Evolutionary conservation across 2,329 filamentous ascomycete species (phyloP).

Genomic region (Pseudocercospora ulei): DNA sequence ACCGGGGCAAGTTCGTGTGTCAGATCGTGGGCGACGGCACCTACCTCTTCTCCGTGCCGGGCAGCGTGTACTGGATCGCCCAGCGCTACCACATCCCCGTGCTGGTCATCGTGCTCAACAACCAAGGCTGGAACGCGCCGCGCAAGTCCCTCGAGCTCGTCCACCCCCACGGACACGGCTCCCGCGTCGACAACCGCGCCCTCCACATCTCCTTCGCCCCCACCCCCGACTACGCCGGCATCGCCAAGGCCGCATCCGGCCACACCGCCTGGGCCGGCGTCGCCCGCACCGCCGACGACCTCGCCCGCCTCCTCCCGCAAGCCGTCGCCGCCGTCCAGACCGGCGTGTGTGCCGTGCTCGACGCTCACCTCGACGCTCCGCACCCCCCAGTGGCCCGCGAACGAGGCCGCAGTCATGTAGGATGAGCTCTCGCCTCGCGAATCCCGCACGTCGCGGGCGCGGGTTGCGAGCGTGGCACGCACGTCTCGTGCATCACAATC

Average conservation of each 20-base stretch:
- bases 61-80: constrained; percentile 59
- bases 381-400: too few species aligned
- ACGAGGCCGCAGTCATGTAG: too few species aligned
- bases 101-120: constrained; percentile 58
- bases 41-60: constrained; percentile 56
- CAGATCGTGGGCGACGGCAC: constrained; percentile 60
- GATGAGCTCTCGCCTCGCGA: too few species aligned
- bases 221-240: constrained; percentile 57
- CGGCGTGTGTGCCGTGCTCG: constrained; percentile 53
- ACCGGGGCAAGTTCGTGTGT: constrained; percentile 51
- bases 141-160: constrained; percentile 53
- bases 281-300: constrained; percentile 48
- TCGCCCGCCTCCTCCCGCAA: constrained; percentile 46
- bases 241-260: constrained; percentile 56
- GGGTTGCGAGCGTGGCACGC: too few species aligned
- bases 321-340: constrained; percentile 51
- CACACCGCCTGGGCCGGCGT: constrained; percentile 53
- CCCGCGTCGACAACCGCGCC: constrained; percentile 53
- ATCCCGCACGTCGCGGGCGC: too few species aligned
- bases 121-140: constrained; percentile 62
- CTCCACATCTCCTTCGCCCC: constrained; percentile 58
- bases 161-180: constrained; percentile 54
- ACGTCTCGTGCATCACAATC: too few species aligned
- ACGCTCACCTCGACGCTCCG: constrained; percentile 52
- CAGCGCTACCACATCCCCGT: constrained; percentile 57